Conservation (phyloP, 2,329 filamentous ascomycete species). For the Alternaria sp. region DNA sequence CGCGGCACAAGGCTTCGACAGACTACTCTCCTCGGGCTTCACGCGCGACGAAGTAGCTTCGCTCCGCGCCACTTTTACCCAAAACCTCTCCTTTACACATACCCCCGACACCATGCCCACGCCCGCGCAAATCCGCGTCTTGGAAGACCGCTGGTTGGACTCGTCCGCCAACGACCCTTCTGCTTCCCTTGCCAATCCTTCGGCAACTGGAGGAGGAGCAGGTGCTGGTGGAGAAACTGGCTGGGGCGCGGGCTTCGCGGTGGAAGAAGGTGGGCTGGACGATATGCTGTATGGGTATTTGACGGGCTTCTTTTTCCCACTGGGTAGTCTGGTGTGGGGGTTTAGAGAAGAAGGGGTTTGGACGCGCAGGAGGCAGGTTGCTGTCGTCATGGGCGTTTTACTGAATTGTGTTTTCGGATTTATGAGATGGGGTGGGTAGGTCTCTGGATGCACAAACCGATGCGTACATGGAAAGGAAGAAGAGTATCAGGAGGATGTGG, state of each 20-base stretch:
- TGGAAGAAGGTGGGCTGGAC: constrained; percentile 73
- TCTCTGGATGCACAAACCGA: too few relatives aligned
- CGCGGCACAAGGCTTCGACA: constrained; percentile 87
- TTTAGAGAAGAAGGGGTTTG: constrained; percentile 88
- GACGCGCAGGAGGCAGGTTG: constrained; percentile 82
- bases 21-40: constrained; percentile 82
- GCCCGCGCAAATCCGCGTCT: constrained; percentile 73
- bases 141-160: constrained; percentile 94
- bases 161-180: constrained; percentile 57
- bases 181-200: constrained; percentile 38
- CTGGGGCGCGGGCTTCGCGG: constrained; percentile 62
- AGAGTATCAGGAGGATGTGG: too few relatives aligned
- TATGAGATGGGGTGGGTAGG: constrained; percentile 63
- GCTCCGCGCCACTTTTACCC: constrained; percentile 86
- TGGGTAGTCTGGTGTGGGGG: constrained; percentile 86
- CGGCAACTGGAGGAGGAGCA: constrained; percentile 42
- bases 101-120: constrained; percentile 90
- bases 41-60: constrained; percentile 82
- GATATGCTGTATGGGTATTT: constrained; percentile 87
- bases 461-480: not conserved
- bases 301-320: constrained; percentile 93
- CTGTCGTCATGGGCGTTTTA: constrained; percentile 83
- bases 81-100: constrained; percentile 80
- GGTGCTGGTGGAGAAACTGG: constrained; percentile 46
- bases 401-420: constrained; percentile 81